Evolutionary conservation across 768 basidiomycete species (phyloP), one percentile per base, ranked within the genome.

Genomic region (Asterophora parasitica): DNA sequence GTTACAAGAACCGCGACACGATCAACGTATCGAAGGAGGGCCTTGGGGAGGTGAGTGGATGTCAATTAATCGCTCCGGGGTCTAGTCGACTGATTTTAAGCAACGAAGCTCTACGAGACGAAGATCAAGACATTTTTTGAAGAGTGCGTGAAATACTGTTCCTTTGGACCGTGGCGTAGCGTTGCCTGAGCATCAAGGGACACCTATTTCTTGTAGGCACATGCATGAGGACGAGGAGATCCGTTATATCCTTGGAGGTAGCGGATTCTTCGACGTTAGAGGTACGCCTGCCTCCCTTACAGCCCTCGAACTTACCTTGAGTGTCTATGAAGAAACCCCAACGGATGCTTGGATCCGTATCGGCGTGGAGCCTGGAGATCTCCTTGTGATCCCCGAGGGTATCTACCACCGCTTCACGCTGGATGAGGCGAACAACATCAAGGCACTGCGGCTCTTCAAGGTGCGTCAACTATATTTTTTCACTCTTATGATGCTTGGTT

Each of bases 141-240:
- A 45, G 91, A 93, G 88, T 90, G 57, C 51, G 83, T 63, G 35
- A 16, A 7, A 23, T 6, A 6, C 3, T 23, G 3, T 23, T 23
- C 23, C 23, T 23, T 6, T 23, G 23, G 3, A 23, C 6, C 23
- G 23, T 6, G 23, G 23, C 23, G 23, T 23, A 23, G 23, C 23
- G 23, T 23, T 23, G 8, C 4, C 38, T 39, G 38, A 39, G 38
- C 20, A 11, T 39, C 23, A 16, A n/a, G 30, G 6, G 1, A 3
- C 23, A 23, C 23, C 8, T 42, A 12, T 17, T 11, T 38, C 40
- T 42, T 50, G 16, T 55, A 90, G 89, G 58, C 92, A 96, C 58
- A 78, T 97, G 74, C 94, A 96, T 58, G 92, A 96, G 64, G 93
- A 96, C 58, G 93, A 97, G 60, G 93, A 97, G 67, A 95, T 94